These are phyloP conservation scores for Geotrichum fermentans DNA, from an alignment of 1,139 yeast genomes.

Conservation along the genomic window DNA sequence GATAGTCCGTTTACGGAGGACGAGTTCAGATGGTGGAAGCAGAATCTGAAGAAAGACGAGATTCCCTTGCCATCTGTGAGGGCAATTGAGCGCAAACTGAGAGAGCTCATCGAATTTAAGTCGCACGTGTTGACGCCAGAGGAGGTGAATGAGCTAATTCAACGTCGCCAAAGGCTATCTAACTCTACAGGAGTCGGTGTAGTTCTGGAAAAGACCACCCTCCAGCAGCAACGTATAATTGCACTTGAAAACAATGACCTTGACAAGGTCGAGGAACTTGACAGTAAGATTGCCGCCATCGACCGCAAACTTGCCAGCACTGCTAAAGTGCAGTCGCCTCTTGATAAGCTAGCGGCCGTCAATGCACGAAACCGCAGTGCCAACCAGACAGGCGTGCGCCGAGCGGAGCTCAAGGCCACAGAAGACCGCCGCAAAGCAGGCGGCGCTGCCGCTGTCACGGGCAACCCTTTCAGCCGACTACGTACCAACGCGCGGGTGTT, in stretches of 20 bases:
- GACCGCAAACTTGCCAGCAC: constrained; percentile 31
- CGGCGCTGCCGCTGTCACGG: constrained; percentile 44
- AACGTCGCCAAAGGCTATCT: constrained; percentile 60
- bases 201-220: constrained; percentile 67
- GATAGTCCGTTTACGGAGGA: constrained; percentile 65
- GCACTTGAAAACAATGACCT: constrained; percentile 64
- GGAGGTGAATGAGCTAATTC: constrained; percentile 76
- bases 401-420: constrained; percentile 66
- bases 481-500: constrained; percentile 82
- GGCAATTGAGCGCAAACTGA: constrained; percentile 60
- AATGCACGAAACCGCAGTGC: constrained; percentile 79
- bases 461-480: constrained; percentile 86
- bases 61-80: constrained; percentile 59
- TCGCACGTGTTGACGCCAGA: constrained; percentile 64
- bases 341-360: constrained; percentile 52
- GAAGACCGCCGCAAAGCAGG: constrained; percentile 52
- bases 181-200: constrained; percentile 65
- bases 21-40: constrained; percentile 68
- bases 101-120: constrained; percentile 57
- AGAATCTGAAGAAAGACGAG: constrained; percentile 56
- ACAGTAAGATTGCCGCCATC: constrained; percentile 47
- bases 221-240: constrained; percentile 69
- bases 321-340: constrained; percentile 24
- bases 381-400: constrained; percentile 69
- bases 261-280: constrained; percentile 50